These are phyloP conservation scores for Myrmaecium sp. DNA, from an alignment of 2,329 filamentous ascomycete species.

Conservation along the genomic window DNA sequence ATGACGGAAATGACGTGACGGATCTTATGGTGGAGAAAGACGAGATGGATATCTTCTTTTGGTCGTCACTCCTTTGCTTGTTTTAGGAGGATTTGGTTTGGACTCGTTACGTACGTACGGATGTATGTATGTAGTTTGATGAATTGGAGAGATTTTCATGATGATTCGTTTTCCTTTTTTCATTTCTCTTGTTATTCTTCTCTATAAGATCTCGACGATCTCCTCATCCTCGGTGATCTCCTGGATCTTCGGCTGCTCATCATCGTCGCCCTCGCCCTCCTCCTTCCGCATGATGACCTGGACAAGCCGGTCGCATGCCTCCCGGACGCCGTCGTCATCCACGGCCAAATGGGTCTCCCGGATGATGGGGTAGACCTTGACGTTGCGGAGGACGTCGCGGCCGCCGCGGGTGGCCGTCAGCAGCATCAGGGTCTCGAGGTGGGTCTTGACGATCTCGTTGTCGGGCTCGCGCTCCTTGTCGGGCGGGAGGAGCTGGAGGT, in stretches of 20 bases:
- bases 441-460: constrained; percentile 59
- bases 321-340: constrained; percentile 61
- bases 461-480: constrained; percentile 79
- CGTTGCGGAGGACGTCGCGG: constrained; percentile 53
- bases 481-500: constrained; percentile 73
- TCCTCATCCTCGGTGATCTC: constrained; percentile 9
- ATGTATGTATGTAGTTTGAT: too few species aligned
- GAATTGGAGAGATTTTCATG: too few species aligned
- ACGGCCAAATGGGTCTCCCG: constrained; percentile 69
- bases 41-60: too few species aligned
- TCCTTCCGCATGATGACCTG: constrained; percentile 78
- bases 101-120: too few species aligned
- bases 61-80: too few species aligned
- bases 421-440: constrained; percentile 75
- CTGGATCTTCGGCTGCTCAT: constrained; percentile 15
- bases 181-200: too few species aligned
- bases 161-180: too few species aligned
- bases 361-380: constrained; percentile 79
- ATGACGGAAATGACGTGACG: too few species aligned
- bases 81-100: too few species aligned
- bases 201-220: constrained; percentile 13
- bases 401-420: constrained; percentile 63
- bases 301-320: constrained; percentile 77
- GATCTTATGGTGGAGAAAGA: too few species aligned
- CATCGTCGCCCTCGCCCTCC: constrained; percentile 35